Percentiles rank a stretch among this genome's conserved stretches.
These are phyloP conservation scores for Verbascum thapsus DNA, from an alignment of 257 asterid species.

Conservation along the genomic window DNA sequence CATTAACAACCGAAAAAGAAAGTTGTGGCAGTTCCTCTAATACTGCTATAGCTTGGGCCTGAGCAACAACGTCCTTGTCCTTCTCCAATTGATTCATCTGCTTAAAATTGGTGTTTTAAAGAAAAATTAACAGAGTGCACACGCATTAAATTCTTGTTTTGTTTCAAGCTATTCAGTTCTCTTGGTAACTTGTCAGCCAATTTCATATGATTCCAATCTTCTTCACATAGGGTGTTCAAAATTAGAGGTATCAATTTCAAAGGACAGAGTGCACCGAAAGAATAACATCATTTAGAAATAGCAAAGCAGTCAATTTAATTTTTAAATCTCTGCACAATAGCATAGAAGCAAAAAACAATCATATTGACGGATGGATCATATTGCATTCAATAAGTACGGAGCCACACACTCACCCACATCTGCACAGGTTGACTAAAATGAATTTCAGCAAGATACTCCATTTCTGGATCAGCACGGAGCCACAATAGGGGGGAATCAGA, in stretches of 20 bases:
- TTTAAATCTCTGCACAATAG: too few relatives aligned
- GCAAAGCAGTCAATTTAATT: too few relatives aligned
- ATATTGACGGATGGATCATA: too few relatives aligned
- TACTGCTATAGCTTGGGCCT: constrained; percentile 87
- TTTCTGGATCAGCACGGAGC: constrained; percentile 98
- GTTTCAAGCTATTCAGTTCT: neutral
- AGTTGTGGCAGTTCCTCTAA: constrained; percentile 81
- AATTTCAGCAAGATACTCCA: constrained; percentile 96
- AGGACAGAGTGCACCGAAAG: too few relatives aligned
- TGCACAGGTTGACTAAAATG: constrained; percentile 91
- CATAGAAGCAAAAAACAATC: too few relatives aligned
- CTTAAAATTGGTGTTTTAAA: constrained; percentile 19
- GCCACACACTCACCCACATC: constrained; percentile 99
- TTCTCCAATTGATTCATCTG: constrained; percentile 95
- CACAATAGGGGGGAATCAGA: constrained; percentile 95
- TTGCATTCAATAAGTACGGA: too few relatives aligned
- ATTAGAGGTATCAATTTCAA: too few relatives aligned
- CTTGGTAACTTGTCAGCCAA: neutral
- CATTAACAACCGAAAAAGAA: constrained; percentile 77
- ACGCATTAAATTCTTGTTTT: constrained; percentile 14
- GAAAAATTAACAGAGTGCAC: constrained; percentile 26
- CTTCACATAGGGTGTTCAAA: too few relatives aligned
- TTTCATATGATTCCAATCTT: too few relatives aligned
- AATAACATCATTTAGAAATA: too few relatives aligned
- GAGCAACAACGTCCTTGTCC: constrained; percentile 98